Conservation (phyloP, 2,329 filamentous ascomycete genomes). For the Talaromyces albobiverticillius region DNA sequence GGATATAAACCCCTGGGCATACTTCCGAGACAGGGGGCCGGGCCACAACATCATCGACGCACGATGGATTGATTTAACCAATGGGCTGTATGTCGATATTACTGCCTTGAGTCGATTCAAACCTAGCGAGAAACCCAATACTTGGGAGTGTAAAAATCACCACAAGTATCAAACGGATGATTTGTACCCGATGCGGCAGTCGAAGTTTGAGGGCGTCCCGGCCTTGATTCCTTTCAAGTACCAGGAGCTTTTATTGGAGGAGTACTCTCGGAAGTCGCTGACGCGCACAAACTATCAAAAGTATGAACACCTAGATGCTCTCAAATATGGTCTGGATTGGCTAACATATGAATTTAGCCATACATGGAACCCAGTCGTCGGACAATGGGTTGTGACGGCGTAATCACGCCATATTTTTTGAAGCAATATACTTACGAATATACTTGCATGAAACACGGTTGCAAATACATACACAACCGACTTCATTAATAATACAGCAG, state of each 20-base stretch:
- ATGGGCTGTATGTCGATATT: slow-evolving; percentile 80
- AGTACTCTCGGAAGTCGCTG: slow-evolving; percentile 38
- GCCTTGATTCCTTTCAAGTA: slow-evolving; percentile 62
- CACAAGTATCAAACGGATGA: slow-evolving; percentile 70
- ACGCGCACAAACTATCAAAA: slow-evolving; percentile 33
- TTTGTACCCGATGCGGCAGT: slow-evolving; percentile 71
- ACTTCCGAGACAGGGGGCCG: slow-evolving; percentile 59
- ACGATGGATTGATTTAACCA: slow-evolving; percentile 74
- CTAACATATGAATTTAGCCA: slow-evolving; percentile 29
- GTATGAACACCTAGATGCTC: slow-evolving; percentile 26
- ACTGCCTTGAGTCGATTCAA: slow-evolving; percentile 71
- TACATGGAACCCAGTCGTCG: slow-evolving; percentile 31
- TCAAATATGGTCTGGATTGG: background rate
- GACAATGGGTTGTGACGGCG: slow-evolving; percentile 10
- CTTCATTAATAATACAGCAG: too few relatives aligned
- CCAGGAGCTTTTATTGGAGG: slow-evolving; percentile 35
- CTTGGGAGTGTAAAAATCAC: slow-evolving; percentile 77
- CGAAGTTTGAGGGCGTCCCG: slow-evolving; percentile 69
- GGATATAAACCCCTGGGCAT: slow-evolving; percentile 71
- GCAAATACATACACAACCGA: too few relatives aligned
- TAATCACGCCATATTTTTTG: background rate
- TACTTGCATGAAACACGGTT: too few relatives aligned
- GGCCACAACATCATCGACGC: slow-evolving; percentile 80
- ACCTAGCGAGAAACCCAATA: slow-evolving; percentile 55
- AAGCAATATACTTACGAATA: background rate